Conservation (phyloP, 2,329 filamentous ascomycete species). For the Dothiorella sarmentorum region DNA sequence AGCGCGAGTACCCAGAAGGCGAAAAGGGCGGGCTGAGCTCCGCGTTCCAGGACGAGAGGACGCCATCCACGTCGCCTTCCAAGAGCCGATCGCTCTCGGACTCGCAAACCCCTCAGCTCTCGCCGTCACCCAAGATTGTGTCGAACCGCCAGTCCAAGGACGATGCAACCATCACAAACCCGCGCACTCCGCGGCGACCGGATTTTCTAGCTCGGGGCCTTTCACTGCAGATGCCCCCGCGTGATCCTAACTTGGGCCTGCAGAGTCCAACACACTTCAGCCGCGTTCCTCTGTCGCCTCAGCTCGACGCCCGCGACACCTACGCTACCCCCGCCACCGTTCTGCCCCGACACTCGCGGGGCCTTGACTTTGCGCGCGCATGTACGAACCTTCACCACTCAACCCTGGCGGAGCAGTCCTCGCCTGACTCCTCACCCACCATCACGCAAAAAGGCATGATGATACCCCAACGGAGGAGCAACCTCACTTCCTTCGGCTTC, state of each 20-base stretch:
- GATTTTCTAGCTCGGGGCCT: conserved; percentile 62
- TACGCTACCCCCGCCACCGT: conserved; percentile 87
- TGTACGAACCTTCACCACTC: conserved; percentile 95
- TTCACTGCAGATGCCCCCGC: conserved; percentile 66
- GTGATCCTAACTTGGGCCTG: conserved; percentile 39
- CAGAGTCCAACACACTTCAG: conserved; percentile 49
- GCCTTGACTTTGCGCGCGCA: conserved; percentile 87
- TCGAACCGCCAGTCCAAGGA: conserved; percentile 42
- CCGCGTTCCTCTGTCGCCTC: conserved; percentile 72
- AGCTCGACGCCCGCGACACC: conserved; percentile 77
- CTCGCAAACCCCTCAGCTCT: conserved; percentile 39
- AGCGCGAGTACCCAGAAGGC: not conserved
- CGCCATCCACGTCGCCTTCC: conserved; percentile 36
- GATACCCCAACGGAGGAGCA: conserved; percentile 54
- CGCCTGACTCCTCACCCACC: conserved; percentile 85
- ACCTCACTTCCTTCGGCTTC: conserved; percentile 38
- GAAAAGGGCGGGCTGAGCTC: conserved; percentile 11
- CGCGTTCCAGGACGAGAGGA: conserved; percentile 21
- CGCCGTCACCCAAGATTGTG: conserved; percentile 44
- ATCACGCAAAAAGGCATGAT: conserved; percentile 66
- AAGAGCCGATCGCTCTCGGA: conserved; percentile 46
- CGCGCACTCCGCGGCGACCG: conserved; percentile 65
- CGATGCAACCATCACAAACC: conserved; percentile 42
- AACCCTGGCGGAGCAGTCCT: conserved; percentile 81
- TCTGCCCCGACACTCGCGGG: conserved; percentile 81